Evolutionary conservation across 139 green algal genomes (phyloP).

Genomic region (Chloropicon primus): DNA sequence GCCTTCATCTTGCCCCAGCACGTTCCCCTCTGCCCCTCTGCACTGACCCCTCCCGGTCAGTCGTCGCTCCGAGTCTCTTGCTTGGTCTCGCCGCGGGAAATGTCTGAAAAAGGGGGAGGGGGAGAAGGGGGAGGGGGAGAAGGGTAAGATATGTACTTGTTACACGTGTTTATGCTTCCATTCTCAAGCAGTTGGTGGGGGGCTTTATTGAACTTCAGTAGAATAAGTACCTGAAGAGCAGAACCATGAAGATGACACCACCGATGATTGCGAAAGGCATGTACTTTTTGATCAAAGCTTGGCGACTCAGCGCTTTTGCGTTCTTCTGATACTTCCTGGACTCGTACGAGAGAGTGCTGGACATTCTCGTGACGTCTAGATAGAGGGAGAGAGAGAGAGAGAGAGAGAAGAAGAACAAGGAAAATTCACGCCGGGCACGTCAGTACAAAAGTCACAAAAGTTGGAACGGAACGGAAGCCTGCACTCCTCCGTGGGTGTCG

Average conservation of each 20-base stretch:
- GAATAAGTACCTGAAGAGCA: slow-evolving; percentile 38
- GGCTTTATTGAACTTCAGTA: too few species aligned
- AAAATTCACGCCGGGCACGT: slow-evolving; percentile 15
- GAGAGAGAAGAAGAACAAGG: too few species aligned
- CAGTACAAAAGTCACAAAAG: background rate
- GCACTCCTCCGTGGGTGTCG: background rate
- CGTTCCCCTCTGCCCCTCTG: background rate
- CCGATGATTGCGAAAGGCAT: slow-evolving; percentile 63
- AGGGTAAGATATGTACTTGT: too few species aligned
- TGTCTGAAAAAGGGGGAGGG: too few species aligned
- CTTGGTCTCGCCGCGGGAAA: too few species aligned
- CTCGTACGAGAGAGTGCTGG: slow-evolving; percentile 57
- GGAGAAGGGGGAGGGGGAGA: too few species aligned
- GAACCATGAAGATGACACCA: slow-evolving; percentile 50
- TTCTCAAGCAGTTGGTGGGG: too few species aligned
- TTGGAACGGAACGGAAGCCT: background rate
- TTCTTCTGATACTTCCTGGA: slow-evolving; percentile 67
- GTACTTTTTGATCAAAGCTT: slow-evolving; percentile 90
- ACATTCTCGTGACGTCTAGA: slow-evolving; percentile 67
- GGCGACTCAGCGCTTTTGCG: slow-evolving; percentile 74
- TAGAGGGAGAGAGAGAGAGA: background rate
- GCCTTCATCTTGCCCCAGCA: background rate
- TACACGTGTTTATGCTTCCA: too few species aligned
- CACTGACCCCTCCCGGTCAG: too few species aligned
- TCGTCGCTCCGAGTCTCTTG: too few species aligned